Conservation (phyloP, 2,329 filamentous ascomycete genomes). For the Cordyceps militaris region DNA sequence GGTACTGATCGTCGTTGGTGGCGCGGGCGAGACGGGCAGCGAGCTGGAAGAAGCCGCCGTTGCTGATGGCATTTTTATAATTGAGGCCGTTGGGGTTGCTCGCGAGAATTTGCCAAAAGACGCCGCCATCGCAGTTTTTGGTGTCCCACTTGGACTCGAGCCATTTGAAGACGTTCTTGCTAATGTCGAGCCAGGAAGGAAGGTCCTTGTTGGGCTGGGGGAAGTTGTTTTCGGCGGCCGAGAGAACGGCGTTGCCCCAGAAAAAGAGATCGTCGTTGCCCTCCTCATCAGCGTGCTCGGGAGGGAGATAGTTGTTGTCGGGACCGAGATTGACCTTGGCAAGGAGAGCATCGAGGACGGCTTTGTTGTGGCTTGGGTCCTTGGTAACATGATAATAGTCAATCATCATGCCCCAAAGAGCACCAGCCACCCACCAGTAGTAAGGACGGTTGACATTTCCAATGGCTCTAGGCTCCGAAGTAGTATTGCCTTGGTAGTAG, state of each 20-base stretch:
- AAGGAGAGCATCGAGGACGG: constrained; percentile 51
- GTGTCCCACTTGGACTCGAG: constrained; percentile 62
- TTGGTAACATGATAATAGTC: constrained; percentile 63
- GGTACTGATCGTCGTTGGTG: constrained; percentile 59
- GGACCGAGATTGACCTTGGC: constrained; percentile 49
- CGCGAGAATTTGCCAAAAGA: constrained; percentile 70
- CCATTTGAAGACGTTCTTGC: constrained; percentile 60
- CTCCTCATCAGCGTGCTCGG: constrained; percentile 47
- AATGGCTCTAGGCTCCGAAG: constrained; percentile 34
- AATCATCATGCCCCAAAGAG: constrained; percentile 59
- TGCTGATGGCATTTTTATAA: constrained; percentile 70
- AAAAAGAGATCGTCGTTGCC: constrained; percentile 65
- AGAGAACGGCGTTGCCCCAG: constrained; percentile 58
- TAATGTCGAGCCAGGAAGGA: constrained; percentile 55
- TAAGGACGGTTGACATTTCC: constrained; percentile 59
- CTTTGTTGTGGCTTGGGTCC: constrained; percentile 54
- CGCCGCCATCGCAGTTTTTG: constrained; percentile 56
- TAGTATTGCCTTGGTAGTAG: constrained; percentile 56
- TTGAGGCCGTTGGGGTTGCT: constrained; percentile 62
- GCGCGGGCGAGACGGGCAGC: constrained; percentile 66
- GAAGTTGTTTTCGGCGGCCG: constrained; percentile 55
- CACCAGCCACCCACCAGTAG: constrained; percentile 63
- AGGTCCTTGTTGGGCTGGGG: constrained; percentile 43
- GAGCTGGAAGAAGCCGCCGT: constrained; percentile 77
- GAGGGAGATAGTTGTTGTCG: constrained; percentile 52